Base-by-base conservation (phyloP, 805 yeast species). In the Clavispora carvajalis region DNA sequence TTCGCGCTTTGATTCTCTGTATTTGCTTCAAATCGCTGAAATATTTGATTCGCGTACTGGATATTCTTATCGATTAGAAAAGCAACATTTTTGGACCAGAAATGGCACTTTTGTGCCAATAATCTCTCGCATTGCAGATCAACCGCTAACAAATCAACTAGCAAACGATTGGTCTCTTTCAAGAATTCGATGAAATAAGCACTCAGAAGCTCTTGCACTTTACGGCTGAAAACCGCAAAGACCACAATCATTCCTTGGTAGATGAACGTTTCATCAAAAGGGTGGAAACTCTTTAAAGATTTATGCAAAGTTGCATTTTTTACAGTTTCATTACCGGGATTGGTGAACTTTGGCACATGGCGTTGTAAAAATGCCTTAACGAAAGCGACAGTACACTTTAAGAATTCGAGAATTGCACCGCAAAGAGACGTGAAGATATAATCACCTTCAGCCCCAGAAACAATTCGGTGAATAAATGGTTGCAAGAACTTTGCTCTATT, bases 161-260 rank as follows among this genome's bases (percentile, higher is more conserved):
- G 62, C 11, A 48, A 50, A 28, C 33, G 41, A 26, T 38, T 41
- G 25, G 45, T 43, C 12, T 38, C 53, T 17, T 51, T 53, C 15
- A 63, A 46, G 36, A 71, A 55, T 7, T 28, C 31, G 7, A 28
- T 13, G 19, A 8, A 28, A 3, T 5, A 5, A 15, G 15, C 31
- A 7, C 12, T 28, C 31, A 28, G 31, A 28, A 28, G 19, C n/a
- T 59, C 62, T 13, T 58, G 58, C 39, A 58, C 67, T 18, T 69
- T 69, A 39, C 69, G 57, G 49, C 73, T 76, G 48, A 76, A 54
- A 45, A 74, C 53, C 1, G 77, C 73, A 56, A 68, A 75, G 17
- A 70, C 62, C 17, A 74, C 77, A 39, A 76, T 71, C 37, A 75
- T 59, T 2, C 79, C 76, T 49, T 75, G 80, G 52, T 74, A 73